These are phyloP conservation scores for Ustilago bromivora DNA, from an alignment of 1,284 basidiomycete species.

Conservation along the genomic window DNA sequence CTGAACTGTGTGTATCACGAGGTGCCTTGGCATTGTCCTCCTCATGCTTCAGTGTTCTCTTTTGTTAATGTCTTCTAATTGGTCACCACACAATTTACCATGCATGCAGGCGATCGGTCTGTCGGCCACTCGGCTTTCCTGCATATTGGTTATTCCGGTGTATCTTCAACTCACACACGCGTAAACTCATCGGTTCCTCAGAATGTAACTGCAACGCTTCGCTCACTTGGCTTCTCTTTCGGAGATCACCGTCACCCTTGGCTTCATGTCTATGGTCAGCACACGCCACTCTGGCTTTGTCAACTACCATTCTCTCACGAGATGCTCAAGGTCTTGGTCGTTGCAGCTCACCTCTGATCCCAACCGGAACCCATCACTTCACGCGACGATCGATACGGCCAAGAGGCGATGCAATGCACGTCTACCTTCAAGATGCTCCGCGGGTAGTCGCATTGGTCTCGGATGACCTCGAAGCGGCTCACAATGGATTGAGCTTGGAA, in stretches of 20 bases:
- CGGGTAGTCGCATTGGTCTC: slow-evolving; percentile 51
- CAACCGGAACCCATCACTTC: background rate
- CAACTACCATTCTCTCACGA: background rate
- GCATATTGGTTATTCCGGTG: too few species aligned
- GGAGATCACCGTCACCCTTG: background rate
- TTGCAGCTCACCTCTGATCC: background rate
- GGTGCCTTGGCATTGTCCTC: too few species aligned
- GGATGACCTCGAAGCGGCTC: slow-evolving; percentile 15
- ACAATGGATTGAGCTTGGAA: background rate
- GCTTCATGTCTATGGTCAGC: background rate
- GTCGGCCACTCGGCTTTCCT: too few species aligned
- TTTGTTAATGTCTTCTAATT: too few species aligned
- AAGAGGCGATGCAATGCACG: slow-evolving; percentile 56
- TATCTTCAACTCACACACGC: too few species aligned
- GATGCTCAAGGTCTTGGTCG: background rate
- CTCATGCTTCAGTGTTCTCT: too few species aligned
- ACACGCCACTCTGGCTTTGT: background rate
- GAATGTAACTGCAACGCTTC: background rate
- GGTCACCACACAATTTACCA: too few species aligned
- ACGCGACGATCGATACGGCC: background rate
- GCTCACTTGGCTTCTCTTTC: background rate
- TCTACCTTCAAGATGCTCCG: slow-evolving; percentile 60
- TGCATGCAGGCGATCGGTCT: too few species aligned
- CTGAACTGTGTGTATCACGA: too few species aligned
- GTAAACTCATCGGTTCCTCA: background rate